phyloP scores from a whole-genome alignment of 352 stramenopile genomes.

The Phytopythium ostracodes region DNA sequence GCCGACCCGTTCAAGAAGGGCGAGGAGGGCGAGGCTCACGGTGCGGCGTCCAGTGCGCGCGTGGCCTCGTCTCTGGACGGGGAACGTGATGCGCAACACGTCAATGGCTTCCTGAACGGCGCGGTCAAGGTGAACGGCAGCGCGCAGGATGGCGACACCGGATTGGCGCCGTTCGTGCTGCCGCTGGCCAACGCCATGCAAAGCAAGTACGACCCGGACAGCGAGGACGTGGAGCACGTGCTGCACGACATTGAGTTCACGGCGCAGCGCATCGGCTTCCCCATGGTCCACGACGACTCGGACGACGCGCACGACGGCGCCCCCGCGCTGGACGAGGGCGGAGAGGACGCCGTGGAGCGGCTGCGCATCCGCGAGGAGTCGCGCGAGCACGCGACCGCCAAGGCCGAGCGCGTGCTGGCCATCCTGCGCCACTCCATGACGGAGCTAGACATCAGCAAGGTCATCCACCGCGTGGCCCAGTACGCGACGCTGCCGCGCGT shows the following conservation, averaged over 20 bases:
- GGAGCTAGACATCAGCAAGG: conserved; percentile 75
- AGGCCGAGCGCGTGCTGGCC: conserved; percentile 75
- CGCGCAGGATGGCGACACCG: background rate
- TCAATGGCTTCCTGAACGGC: conserved; percentile 2
- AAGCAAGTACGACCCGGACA: conserved; percentile 7
- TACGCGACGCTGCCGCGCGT: conserved; percentile 77
- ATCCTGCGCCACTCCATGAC: conserved; percentile 82
- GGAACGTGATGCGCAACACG: too few relatives aligned
- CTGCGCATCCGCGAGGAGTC: conserved; percentile 62
- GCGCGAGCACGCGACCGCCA: conserved; percentile 51
- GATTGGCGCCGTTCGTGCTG: background rate
- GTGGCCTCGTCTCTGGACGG: background rate
- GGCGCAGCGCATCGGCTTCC: conserved; percentile 70
- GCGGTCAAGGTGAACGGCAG: background rate
- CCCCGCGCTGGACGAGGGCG: conserved; percentile 12
- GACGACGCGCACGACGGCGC: conserved; percentile 8
- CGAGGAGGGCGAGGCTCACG: background rate
- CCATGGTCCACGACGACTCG: conserved; percentile 36
- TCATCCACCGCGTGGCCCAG: conserved; percentile 76
- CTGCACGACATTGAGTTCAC: conserved; percentile 62
- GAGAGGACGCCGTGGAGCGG: conserved; percentile 3
- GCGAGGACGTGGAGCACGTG: conserved; percentile 14
- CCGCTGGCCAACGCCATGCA: conserved; percentile 1
- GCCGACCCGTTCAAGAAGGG: conserved; percentile 19
- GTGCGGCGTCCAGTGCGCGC: background rate